These are phyloP conservation scores for Colletotrichum shisoi DNA, from an alignment of 2,329 filamentous ascomycete species.

Conservation along the genomic window DNA sequence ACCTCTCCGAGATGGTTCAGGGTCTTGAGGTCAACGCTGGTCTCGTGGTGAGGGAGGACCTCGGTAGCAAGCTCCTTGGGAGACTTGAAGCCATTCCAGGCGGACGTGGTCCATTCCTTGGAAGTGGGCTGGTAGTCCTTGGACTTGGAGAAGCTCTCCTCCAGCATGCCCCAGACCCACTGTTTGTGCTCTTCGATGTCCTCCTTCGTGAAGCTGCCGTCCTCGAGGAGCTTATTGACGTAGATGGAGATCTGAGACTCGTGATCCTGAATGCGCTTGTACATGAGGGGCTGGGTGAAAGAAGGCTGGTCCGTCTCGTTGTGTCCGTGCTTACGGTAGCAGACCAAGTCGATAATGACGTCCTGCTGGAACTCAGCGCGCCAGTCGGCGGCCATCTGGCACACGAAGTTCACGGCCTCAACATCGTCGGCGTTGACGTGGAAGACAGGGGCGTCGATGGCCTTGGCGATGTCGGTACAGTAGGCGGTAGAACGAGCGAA, in stretches of 20 bases:
- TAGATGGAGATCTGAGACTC: constrained; percentile 89
- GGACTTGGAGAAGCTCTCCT: constrained; percentile 95
- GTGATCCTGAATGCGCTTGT: constrained; percentile 93
- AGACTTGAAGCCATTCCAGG: constrained; percentile 99
- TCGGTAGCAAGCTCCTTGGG: constrained; percentile 97
- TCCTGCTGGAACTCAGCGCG: constrained; percentile 98
- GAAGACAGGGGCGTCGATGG: constrained; percentile 97
- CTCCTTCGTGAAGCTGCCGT: constrained; percentile 95
- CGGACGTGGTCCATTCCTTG: constrained; percentile 98
- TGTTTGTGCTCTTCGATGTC: constrained; percentile 99
- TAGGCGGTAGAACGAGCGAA: constrained; percentile 97
- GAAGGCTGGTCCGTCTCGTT: constrained; percentile 99
- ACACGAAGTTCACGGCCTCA: constrained; percentile 97
- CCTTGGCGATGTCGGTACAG: constrained; percentile 99
- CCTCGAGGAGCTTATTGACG: constrained; percentile 85
- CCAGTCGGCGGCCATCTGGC: constrained; percentile 96
- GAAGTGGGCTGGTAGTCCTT: constrained; percentile 97
- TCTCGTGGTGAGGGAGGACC: constrained; percentile 89
- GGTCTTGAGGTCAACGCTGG: constrained; percentile 75
- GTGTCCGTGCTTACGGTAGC: constrained; percentile 98
- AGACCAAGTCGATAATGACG: constrained; percentile 96
- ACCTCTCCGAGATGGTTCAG: constrained; percentile 83
- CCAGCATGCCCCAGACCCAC: constrained; percentile 99
- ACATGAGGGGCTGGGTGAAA: constrained; percentile 99
- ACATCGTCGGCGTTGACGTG: constrained; percentile 99